A percentile compares a stretch with the other conserved stretches of the same genome.
phyloP scores from a whole-genome alignment of 2,329 filamentous ascomycete genomes.

The Thelonectria discophora region DNA sequence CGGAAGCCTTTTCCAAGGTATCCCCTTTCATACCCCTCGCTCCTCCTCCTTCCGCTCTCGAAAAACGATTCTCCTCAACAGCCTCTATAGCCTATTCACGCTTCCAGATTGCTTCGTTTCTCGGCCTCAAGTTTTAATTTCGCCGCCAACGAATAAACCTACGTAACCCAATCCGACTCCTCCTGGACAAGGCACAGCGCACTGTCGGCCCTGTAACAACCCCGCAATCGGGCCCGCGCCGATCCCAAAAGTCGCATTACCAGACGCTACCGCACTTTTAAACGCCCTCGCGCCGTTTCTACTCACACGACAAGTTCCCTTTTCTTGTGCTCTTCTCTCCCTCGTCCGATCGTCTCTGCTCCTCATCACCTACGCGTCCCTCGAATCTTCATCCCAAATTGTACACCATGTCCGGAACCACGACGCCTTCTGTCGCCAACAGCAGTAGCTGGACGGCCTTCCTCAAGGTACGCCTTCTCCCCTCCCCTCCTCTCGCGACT shows the following conservation, averaged over 20 bases:
- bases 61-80: no score
- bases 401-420: slow-evolving; percentile 44
- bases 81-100: no score
- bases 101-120: no score
- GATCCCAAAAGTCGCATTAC: slow-evolving; percentile 20
- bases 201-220: slow-evolving; percentile 26
- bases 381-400: slow-evolving; percentile 12
- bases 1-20: not conserved
- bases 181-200: no score
- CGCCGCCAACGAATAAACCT: no score
- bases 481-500: not conserved
- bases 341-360: not conserved
- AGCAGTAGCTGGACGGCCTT: slow-evolving; percentile 62
- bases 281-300: not conserved
- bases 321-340: slow-evolving; percentile 8
- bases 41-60: not conserved
- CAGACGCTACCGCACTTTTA: slow-evolving; percentile 12
- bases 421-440: slow-evolving; percentile 48
- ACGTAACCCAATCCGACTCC: no score
- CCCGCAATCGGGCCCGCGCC: slow-evolving; percentile 39
- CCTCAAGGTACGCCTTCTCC: slow-evolving; percentile 55
- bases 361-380: not conserved
- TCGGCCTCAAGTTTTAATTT: no score
- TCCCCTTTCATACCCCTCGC: not conserved
- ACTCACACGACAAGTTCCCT: slow-evolving; percentile 24